Base-by-base conservation (phyloP, 768 basidiomycete species). In the Leccinum boreale region DNA sequence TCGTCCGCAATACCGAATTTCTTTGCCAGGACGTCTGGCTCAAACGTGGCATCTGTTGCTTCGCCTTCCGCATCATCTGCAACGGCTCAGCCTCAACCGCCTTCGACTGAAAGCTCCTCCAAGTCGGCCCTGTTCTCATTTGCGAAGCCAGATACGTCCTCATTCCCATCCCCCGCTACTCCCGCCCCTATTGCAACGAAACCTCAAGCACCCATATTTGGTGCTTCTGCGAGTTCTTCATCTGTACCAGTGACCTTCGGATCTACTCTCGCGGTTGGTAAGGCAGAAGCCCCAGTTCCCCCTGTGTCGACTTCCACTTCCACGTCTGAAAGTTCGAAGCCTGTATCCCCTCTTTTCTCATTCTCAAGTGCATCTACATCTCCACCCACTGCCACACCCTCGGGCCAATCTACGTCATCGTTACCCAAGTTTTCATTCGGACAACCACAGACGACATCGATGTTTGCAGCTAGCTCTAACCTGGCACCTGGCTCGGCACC, bases 11-110 rank as follows among this genome's bases (percentile, higher is more conserved):
- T 67, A 23, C 66, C 74, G 28, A 73, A 69, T 55, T 70, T 73
- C 59, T 72, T 75, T 42, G 60, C 59, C 24, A 74, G 78, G 54
- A 70, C 69, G 26, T 24, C 55, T 31, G 31, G 60, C 64, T 56
- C 45, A 24, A 17, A 58, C 39, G 26, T 42, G 5, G 31, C 57
- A 19, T 28, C 62, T 36, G n/a, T 48, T 8, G 17, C 54, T 44
- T 65, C 24, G 28, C 19, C 58, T 48, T 60, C 58, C 17, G 53
- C 46, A 28, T 33, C 49, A 19, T 54, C 55, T 42, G 45, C 35
- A 50, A 48, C 48, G 21, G 58, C 57, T 12, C 61, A 62, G 48
- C n/a, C 33, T 26, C 61, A 59, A 48, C 67, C 19, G 15, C 56
- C 53, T 12, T 48, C 51, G 8, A 52, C 31, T 6, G 58, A 61